A percentile compares a stretch with the other conserved stretches of the same genome.
phyloP scores from a whole-genome alignment of 495 filamentous ascomycete species.

The Aspergillus saccharolyticus region DNA sequence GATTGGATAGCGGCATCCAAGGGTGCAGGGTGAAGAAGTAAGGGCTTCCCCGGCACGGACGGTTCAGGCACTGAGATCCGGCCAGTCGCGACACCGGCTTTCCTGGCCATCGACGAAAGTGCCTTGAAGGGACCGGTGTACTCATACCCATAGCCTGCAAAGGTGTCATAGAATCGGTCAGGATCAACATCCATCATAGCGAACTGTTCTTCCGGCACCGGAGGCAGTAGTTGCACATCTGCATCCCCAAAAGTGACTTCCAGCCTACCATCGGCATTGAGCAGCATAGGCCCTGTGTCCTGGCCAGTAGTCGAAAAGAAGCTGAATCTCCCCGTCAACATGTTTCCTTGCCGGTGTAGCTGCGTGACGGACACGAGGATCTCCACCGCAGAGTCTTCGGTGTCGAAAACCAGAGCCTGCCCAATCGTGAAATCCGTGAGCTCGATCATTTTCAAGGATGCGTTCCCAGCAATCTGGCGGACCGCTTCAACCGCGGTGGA shows the following conservation, averaged over 20 bases:
- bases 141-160: too few relatives aligned
- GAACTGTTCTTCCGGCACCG: too few relatives aligned
- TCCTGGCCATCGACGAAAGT: too few relatives aligned
- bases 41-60: too few relatives aligned
- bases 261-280: too few relatives aligned
- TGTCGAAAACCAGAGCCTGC: neutral
- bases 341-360: neutral
- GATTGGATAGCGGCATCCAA: slow-evolving; percentile 29
- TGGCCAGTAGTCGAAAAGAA: neutral
- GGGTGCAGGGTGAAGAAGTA: slow-evolving; percentile 23
- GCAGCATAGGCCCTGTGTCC: neutral
- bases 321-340: neutral
- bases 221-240: too few relatives aligned
- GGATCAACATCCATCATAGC: too few relatives aligned
- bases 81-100: too few relatives aligned
- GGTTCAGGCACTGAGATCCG: too few relatives aligned
- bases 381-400: neutral
- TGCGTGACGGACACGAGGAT: neutral
- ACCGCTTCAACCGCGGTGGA: neutral
- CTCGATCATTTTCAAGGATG: neutral
- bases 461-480: neutral
- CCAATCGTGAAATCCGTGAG: neutral
- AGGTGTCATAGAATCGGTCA: too few relatives aligned
- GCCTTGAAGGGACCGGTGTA: too few relatives aligned
- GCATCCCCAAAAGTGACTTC: too few relatives aligned